Conservation (phyloP, 2,329 filamentous ascomycete genomes). For the Diaporthe humulicola region DNA sequence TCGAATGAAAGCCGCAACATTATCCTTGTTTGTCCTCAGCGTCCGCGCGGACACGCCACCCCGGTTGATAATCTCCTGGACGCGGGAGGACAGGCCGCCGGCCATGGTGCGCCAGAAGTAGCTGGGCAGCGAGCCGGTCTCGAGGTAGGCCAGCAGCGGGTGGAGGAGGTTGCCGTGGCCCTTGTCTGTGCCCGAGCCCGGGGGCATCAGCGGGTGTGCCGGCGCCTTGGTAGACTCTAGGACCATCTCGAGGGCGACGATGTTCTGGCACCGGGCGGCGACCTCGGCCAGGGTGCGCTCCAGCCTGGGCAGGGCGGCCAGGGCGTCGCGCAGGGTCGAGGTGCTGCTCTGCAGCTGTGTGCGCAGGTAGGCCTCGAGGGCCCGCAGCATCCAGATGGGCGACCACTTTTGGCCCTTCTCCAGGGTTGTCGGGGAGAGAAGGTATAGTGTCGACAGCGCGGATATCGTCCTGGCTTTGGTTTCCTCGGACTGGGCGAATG, state of each 20-base stretch:
- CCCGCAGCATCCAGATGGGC: conserved; percentile 80
- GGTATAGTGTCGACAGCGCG: conserved; percentile 81
- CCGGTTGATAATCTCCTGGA: conserved; percentile 85
- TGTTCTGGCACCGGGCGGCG: conserved; percentile 87
- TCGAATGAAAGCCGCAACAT: conserved; percentile 81
- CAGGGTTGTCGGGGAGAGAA: conserved; percentile 78
- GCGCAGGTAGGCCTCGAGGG: conserved; percentile 86
- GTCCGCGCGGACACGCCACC: conserved; percentile 89
- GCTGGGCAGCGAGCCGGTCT: conserved; percentile 87
- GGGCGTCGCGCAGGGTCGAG: conserved; percentile 78
- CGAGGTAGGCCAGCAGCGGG: conserved; percentile 81
- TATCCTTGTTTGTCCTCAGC: conserved; percentile 80
- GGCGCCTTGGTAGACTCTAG: conserved; percentile 78
- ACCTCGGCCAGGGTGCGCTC: conserved; percentile 87
- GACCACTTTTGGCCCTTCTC: conserved; percentile 68
- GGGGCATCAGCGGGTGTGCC: conserved; percentile 74
- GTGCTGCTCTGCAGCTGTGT: conserved; percentile 84
- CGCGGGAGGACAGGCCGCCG: conserved; percentile 78
- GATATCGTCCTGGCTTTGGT: conserved; percentile 80
- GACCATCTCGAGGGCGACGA: conserved; percentile 87
- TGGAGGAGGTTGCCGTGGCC: conserved; percentile 71
- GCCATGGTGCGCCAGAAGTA: conserved; percentile 96
- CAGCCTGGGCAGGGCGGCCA: conserved; percentile 84
- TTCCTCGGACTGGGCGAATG: conserved; percentile 77
- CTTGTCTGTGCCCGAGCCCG: conserved; percentile 47